phyloP scores from a whole-genome alignment of 305 asterid species.

The Fraxinus nigra region DNA sequence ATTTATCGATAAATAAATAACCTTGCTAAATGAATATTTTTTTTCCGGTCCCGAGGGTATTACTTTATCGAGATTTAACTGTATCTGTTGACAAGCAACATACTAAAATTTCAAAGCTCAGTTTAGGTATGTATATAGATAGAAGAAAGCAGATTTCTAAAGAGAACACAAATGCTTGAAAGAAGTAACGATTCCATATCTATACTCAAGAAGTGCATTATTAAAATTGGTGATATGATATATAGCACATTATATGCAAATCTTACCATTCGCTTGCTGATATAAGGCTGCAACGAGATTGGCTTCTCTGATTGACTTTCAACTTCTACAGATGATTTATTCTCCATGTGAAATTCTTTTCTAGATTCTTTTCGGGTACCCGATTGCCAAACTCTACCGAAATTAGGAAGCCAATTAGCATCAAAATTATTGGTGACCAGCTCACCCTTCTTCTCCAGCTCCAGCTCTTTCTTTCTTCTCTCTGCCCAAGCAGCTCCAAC shows the following conservation, averaged over 20 bases:
- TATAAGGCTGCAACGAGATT: conserved; percentile 68
- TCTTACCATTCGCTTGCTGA: conserved; percentile 85
- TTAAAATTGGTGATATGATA: not conserved
- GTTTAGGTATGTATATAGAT: not conserved
- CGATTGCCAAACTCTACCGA: conserved; percentile 94
- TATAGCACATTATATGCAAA: not conserved
- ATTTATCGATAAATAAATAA: too few species aligned
- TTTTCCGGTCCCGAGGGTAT: too few species aligned
- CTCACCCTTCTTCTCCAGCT: conserved; percentile 77
- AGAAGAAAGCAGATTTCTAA: not conserved
- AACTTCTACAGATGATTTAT: conserved; percentile 32
- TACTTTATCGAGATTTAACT: too few species aligned
- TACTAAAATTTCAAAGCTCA: not conserved
- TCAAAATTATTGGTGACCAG: conserved; percentile 34
- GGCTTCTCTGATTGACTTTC: conserved; percentile 42
- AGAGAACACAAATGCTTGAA: not conserved
- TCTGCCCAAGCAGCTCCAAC: conserved; percentile 99
- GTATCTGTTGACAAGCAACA: not conserved
- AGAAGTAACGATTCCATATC: not conserved
- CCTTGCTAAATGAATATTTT: too few species aligned
- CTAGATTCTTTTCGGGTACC: conserved; percentile 85
- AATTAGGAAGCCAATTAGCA: conserved; percentile 90
- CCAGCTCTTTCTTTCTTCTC: conserved; percentile 80
- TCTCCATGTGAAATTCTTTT: conserved; percentile 62
- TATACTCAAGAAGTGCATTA: not conserved